phyloP scores from a whole-genome alignment of 2,329 filamentous ascomycete genomes.

The Seiridium cupressi region DNA sequence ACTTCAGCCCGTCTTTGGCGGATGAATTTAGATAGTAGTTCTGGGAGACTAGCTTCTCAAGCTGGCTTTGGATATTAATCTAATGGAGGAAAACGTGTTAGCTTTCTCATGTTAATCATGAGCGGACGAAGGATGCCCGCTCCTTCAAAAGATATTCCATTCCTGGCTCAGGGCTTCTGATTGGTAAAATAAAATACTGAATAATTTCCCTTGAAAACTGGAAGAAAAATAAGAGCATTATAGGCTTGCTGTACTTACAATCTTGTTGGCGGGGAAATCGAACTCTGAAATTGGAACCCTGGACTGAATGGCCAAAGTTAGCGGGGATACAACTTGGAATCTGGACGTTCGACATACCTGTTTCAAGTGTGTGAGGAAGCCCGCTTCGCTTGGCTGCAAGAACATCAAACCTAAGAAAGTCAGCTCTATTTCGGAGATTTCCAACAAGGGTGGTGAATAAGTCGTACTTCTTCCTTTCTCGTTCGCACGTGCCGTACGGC shows the following conservation, averaged over 20 bases:
- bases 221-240: too few relatives aligned
- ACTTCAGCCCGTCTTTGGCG: constrained; percentile 75
- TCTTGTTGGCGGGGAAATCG: constrained; percentile 89
- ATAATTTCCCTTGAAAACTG: too few relatives aligned
- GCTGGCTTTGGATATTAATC: constrained; percentile 82
- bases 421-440: constrained; percentile 15
- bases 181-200: too few relatives aligned
- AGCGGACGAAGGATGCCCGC: too few relatives aligned
- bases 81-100: too few relatives aligned
- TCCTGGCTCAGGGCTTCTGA: too few relatives aligned
- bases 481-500: constrained; percentile 84
- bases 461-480: constrained; percentile 71
- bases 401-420: constrained; percentile 63
- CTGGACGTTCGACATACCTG: constrained; percentile 42
- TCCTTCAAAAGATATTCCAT: too few relatives aligned
- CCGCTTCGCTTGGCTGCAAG: constrained; percentile 86
- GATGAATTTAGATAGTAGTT: constrained; percentile 78
- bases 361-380: constrained; percentile 88
- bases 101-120: too few relatives aligned
- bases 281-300: constrained; percentile 83
- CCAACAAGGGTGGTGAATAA: too few relatives aligned
- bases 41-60: constrained; percentile 89
- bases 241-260: constrained; percentile 32
- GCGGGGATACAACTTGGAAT: too few relatives aligned
- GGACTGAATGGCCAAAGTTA: constrained; percentile 27